Evolutionary conservation across 805 yeast species (phyloP).

Genomic region (Kodamaea neixiangensis): DNA sequence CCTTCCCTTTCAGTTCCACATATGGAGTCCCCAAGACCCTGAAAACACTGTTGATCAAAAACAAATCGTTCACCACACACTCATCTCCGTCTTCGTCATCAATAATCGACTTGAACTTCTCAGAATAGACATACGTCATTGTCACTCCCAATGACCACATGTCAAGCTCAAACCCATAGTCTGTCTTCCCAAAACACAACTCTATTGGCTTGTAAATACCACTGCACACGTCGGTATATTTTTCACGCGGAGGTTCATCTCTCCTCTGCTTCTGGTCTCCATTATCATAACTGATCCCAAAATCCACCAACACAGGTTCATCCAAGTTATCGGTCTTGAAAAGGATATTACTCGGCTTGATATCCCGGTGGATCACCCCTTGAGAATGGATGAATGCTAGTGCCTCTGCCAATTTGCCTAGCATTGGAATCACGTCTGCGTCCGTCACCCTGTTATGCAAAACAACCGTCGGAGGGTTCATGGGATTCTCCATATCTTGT

Average conservation of each 20-base stretch:
- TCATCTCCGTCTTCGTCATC: slow-evolving; percentile 35
- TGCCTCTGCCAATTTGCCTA: slow-evolving; percentile 19
- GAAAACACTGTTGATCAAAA: slow-evolving; percentile 56
- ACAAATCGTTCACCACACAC: slow-evolving; percentile 54
- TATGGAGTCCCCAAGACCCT: slow-evolving; percentile 64
- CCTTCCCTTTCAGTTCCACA: slow-evolving; percentile 9
- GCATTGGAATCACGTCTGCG: slow-evolving; percentile 13
- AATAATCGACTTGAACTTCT: slow-evolving; percentile 32
- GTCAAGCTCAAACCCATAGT: slow-evolving; percentile 60
- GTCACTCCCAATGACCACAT: slow-evolving; percentile 74
- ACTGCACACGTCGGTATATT: slow-evolving; percentile 63
- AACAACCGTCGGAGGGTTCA: slow-evolving; percentile 16
- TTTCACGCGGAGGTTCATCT: slow-evolving; percentile 43
- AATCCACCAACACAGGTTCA: slow-evolving; percentile 54
- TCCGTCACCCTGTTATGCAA: slow-evolving; percentile 10
- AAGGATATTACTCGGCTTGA: slow-evolving; percentile 40
- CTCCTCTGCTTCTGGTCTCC: slow-evolving; percentile 13
- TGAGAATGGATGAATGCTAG: slow-evolving; percentile 31
- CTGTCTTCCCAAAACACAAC: slow-evolving; percentile 57
- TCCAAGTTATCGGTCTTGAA: slow-evolving; percentile 23
- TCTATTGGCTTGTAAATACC: slow-evolving; percentile 76
- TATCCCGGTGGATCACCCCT: slow-evolving; percentile 43
- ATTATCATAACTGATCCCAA: slow-evolving; percentile 53
- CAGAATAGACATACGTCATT: slow-evolving; percentile 51
- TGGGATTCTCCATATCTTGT: slow-evolving; percentile 28